phyloP scores from a whole-genome alignment of 148 eudicot species.

The Fagopyrum tataricum region DNA sequence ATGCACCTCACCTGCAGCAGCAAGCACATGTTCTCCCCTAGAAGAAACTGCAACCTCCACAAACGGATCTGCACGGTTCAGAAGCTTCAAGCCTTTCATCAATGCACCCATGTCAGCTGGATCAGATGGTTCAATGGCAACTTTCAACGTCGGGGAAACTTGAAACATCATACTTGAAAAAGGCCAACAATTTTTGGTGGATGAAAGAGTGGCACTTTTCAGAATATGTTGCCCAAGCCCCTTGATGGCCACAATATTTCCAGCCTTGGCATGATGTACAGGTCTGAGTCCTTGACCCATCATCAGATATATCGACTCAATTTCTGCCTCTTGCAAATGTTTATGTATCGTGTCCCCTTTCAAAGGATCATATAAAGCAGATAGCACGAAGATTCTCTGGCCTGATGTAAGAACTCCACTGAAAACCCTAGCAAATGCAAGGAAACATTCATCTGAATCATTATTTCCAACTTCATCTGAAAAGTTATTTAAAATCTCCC shows the following conservation, averaged over 20 bases:
- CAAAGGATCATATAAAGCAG: slow-evolving; percentile 84
- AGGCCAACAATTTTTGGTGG: slow-evolving; percentile 86
- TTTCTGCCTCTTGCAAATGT: slow-evolving; percentile 78
- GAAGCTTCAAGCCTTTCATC: slow-evolving; percentile 80
- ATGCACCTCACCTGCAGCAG: slow-evolving; percentile 98
- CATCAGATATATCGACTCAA: slow-evolving; percentile 79
- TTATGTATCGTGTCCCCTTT: slow-evolving; percentile 61
- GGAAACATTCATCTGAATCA: slow-evolving; percentile 86
- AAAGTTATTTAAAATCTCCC: slow-evolving; percentile 38
- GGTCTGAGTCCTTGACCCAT: slow-evolving; percentile 86
- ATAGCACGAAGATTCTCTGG: slow-evolving; percentile 68
- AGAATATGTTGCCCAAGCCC: slow-evolving; percentile 91
- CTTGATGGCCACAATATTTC: slow-evolving; percentile 81
- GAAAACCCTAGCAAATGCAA: slow-evolving; percentile 91
- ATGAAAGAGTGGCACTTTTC: slow-evolving; percentile 90
- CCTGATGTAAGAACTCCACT: slow-evolving; percentile 70
- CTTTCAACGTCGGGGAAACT: slow-evolving; percentile 85
- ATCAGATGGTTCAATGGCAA: slow-evolving; percentile 93
- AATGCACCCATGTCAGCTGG: slow-evolving; percentile 87
- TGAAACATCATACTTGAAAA: slow-evolving; percentile 94
- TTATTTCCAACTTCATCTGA: slow-evolving; percentile 39
- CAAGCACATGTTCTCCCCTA: slow-evolving; percentile 92
- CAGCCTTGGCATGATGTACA: slow-evolving; percentile 61
- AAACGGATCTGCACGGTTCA: slow-evolving; percentile 90
- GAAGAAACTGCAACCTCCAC: slow-evolving; percentile 89